These are phyloP conservation scores for Xylaria sp. DNA, from an alignment of 2,329 filamentous ascomycete species.

Conservation along the genomic window DNA sequence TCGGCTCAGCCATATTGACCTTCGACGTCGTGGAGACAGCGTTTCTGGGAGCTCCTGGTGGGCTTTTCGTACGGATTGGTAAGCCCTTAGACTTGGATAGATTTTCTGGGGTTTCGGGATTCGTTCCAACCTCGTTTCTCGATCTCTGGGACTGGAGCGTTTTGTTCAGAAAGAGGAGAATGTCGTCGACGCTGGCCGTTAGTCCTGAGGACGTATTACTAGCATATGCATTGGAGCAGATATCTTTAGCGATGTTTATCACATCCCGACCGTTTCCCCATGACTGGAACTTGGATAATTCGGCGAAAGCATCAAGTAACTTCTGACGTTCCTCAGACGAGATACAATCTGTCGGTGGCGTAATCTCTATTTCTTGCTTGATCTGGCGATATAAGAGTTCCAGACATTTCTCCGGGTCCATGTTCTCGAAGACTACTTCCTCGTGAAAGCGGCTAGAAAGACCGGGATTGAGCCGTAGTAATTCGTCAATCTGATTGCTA, in stretches of 20 bases:
- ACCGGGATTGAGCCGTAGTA: slow-evolving; percentile 70
- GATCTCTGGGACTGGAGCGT: slow-evolving; percentile 13
- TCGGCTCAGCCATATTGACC: not conserved
- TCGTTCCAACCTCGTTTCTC: not conserved
- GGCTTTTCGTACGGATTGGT: slow-evolving; percentile 13
- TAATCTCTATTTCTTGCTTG: slow-evolving; percentile 14
- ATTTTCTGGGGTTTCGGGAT: not conserved
- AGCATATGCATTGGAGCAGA: slow-evolving; percentile 25
- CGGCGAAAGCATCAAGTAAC: not conserved
- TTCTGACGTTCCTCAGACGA: not conserved
- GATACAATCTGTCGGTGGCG: not conserved
- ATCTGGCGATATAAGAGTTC: slow-evolving; percentile 53
- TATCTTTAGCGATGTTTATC: slow-evolving; percentile 15
- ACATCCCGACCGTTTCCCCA: slow-evolving; percentile 11
- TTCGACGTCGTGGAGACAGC: slow-evolving; percentile 1
- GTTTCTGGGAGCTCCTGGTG: not conserved
- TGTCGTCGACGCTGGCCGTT: slow-evolving; percentile 12
- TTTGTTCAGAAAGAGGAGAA: slow-evolving; percentile 14
- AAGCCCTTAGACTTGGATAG: slow-evolving; percentile 3
- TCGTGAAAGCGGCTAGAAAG: slow-evolving; percentile 73
- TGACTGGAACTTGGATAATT: not conserved
- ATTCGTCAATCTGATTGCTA: slow-evolving; percentile 69
- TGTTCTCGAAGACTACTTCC: slow-evolving; percentile 56
- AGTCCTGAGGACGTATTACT: slow-evolving; percentile 14
- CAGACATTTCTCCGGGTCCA: slow-evolving; percentile 55